Base-by-base conservation (phyloP, 169 alveolate species). In the Plasmodium falciparum region DNA sequence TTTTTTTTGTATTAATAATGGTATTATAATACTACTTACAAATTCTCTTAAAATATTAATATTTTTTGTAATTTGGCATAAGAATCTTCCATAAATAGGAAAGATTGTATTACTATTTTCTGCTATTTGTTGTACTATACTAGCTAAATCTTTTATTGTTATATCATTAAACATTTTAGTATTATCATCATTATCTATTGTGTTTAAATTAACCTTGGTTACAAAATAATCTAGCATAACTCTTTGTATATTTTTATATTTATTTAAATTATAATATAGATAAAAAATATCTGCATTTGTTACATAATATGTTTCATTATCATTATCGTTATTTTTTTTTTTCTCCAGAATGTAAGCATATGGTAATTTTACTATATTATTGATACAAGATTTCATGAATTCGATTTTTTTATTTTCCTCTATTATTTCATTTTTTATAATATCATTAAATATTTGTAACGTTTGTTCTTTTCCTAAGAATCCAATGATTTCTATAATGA, bases 161-260 rank as follows among this genome's bases (percentile, higher is more conserved):
- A 83, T 83, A 83, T 69, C 83, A 59, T 83, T 83, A 50, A 13
- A 56, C 80, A 69, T 69, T 83, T 83, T 73, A 56, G 26, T 67
- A 45, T 83, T 67, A 54, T 83, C 91, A 49, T 83, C 80, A 45
- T 83, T 73, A 26, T 63, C 83, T 11, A 83, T 62, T 56, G 61
- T 17, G 39, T 83, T 72, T 26, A 83, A 39, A 61, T 83, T 83
- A 29, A 83, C 91, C 67, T 83, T 83, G 17, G 91, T 83, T 45
- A 83, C 91, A 83, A 83, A 83, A 69, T 83, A 83, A 61, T 83
- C 91, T 39, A 83, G 63, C 91, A 83, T 83, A 58, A 83, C 39
- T 83, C 61, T 83, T 69, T 83, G 91, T 47, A 83, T 83, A 39
- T 83, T 83, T 83, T 83, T 83, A 83, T 83, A 69, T 58, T 58